phyloP scores from a whole-genome alignment of 2,329 filamentous ascomycete genomes.

The Trichoderma citrinoviride region DNA sequence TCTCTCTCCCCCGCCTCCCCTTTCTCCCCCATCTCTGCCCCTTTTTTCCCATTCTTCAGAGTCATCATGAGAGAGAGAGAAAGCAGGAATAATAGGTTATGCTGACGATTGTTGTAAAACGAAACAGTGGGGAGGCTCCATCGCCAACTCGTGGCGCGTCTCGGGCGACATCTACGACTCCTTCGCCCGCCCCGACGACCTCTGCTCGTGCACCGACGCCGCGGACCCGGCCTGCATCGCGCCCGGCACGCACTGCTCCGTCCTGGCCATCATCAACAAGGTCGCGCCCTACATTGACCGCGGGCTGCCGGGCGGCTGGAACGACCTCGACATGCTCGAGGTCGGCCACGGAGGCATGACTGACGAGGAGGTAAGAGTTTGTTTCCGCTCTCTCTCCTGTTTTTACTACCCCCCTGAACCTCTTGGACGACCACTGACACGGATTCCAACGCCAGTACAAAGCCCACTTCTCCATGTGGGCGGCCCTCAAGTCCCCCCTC shows the following conservation, averaged over 20 bases:
- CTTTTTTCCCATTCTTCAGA: too few relatives aligned
- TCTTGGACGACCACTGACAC: too few relatives aligned
- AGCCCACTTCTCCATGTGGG: slow-evolving; percentile 46
- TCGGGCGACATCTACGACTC: slow-evolving; percentile 37
- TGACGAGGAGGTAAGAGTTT: slow-evolving; percentile 13
- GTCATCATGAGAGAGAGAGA: too few relatives aligned
- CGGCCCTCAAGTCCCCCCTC: slow-evolving; percentile 45
- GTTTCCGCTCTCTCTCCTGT: too few relatives aligned
- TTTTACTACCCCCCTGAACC: too few relatives aligned
- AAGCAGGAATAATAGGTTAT: background rate
- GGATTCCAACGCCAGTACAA: slow-evolving; percentile 3
- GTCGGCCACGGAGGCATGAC: slow-evolving; percentile 21
- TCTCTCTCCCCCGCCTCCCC: background rate
- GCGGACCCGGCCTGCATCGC: slow-evolving; percentile 18
- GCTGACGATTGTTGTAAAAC: background rate
- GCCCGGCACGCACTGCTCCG: slow-evolving; percentile 19
- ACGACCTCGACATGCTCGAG: slow-evolving; percentile 20
- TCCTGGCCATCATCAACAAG: slow-evolving; percentile 20
- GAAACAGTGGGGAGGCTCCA: slow-evolving; percentile 15
- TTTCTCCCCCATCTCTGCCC: background rate
- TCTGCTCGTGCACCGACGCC: slow-evolving; percentile 18
- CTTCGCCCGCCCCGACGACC: slow-evolving; percentile 28
- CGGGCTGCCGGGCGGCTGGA: slow-evolving; percentile 19
- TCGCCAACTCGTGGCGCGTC: slow-evolving; percentile 36
- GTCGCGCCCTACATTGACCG: slow-evolving; percentile 16